Base-by-base conservation (phyloP, 768 basidiomycete genomes). In the Russula earlei region DNA sequence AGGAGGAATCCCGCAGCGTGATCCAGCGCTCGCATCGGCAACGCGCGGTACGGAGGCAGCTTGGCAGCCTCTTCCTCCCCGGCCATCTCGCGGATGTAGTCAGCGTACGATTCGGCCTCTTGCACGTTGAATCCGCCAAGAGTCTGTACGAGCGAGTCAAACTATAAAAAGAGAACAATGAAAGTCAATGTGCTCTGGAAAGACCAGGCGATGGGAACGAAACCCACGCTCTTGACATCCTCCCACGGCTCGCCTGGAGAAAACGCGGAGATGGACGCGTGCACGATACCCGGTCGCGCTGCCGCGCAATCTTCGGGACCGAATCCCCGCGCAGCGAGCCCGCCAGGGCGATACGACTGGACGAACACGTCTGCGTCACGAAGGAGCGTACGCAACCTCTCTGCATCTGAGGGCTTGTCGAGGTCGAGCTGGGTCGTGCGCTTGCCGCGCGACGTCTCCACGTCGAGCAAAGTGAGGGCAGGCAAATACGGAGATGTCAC, bases 121-220 rank as follows among this genome's bases (percentile, higher is more conserved):
- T 77, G 77, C n/a, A 69, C 63, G 50, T 82, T 83, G 65, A 82
- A 78, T 0, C 82, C 83, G 0, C 74, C 76, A 2, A 79, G 79
- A 0, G 79, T 82, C 67, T 85, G 82, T 0, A 83, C 78, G 2
- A 84, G 69, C 1, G 82, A 83, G 62, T 85, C 82, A 54, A 83
- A 84, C 81, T 82, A 57, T n/a, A 31, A 31, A 10, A 5, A 31
- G 29, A 31, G 29, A 31, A 31, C 29, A 31, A 31, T 31, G 29
- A 31, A 31, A n/a, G n/a, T n/a, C n/a, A n/a, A n/a, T n/a, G n/a
- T n/a, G n/a, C n/a, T n/a, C n/a, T n/a, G n/a, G n/a, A n/a, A n/a
- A n/a, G n/a, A n/a, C n/a, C n/a, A n/a, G n/a, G n/a, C n/a, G n/a
- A n/a, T n/a, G n/a, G n/a, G n/a, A 5, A 9, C 4, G 19, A 3